Evolutionary conservation across 495 filamentous ascomycete genomes (phyloP).

Genomic region (Pyronema omphalodes): DNA sequence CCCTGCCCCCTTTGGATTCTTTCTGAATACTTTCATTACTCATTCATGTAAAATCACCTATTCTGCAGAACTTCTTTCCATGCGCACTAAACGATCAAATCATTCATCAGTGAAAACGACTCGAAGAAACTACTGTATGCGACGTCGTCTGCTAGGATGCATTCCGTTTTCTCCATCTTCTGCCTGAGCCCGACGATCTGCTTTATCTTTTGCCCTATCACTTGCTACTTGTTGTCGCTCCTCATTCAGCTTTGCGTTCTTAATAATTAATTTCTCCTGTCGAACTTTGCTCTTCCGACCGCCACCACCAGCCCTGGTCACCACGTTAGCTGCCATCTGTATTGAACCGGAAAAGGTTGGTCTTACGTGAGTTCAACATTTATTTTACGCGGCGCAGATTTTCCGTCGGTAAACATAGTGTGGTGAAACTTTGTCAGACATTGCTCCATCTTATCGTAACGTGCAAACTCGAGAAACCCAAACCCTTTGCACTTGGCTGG

Average conservation of each 20-base stretch:
- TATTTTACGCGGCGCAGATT: conserved; percentile 39
- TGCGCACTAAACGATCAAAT: too few relatives aligned
- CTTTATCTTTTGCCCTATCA: conserved; percentile 22
- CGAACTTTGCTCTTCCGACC: conserved; percentile 60
- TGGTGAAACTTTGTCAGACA: conserved; percentile 81
- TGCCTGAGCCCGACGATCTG: conserved; percentile 32
- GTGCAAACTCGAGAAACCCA: conserved; percentile 83
- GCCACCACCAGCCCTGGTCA: conserved; percentile 52
- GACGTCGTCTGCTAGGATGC: conserved; percentile 18
- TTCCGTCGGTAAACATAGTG: conserved; percentile 55
- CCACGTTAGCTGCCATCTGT: background rate
- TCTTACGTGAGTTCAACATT: conserved; percentile 84
- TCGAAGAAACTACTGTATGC: background rate
- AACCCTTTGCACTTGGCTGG: conserved; percentile 60
- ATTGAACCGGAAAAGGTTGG: background rate
- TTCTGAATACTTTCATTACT: conserved; percentile 13
- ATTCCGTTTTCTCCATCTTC: conserved; percentile 35
- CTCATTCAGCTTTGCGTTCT: conserved; percentile 77
- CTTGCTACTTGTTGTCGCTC: conserved; percentile 35
- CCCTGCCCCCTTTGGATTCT: background rate
- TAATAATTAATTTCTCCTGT: conserved; percentile 55
- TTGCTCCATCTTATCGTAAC: conserved; percentile 83
- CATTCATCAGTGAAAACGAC: too few relatives aligned
- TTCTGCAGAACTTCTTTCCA: too few relatives aligned
- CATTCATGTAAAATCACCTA: background rate